Evolutionary conservation across 345 rosid genomes (phyloP), one percentile per base, ranked within the genome.

Genomic region (Citrus cavaleriei): DNA sequence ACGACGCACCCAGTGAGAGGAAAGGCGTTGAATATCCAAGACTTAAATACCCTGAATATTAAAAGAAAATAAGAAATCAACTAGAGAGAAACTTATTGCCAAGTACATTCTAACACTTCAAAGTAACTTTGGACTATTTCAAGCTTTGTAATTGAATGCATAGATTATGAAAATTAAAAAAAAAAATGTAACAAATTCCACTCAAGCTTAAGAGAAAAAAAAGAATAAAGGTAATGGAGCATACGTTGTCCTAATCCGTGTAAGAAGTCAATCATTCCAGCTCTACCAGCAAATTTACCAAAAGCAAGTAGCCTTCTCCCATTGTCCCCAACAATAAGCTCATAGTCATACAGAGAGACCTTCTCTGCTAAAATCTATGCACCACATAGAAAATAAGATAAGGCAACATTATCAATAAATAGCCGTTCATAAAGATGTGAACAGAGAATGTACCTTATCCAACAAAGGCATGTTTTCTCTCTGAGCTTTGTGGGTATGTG

Each of bases 241-340:
- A 66, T 91, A 95, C 98, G 77, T 84, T 87, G 91, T 86, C 99
- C 99, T 28, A 95, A 78, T 55, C 96, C 98, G 14, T 76, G 85
- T 78, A 95, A 88, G 83, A 92, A 92, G 78, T 95, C 99, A 75
- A 95, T 81, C 10, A 92, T 84, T 60, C 97, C 97, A 30, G 99
- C 99, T 93, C 93, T 90, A 65, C 99, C 98, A 78, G 98, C 99
- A 83, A 77, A 95, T 85, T 80, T 91, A 68, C 98, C 99, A 81
- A 95, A 95, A 10, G 99, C 97, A 69, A 95, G 86, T 67, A 92
- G 75, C 76, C 84, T 84, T 32, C 68, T 35, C 38, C 98, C 98
- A 19, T 87, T 88, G 64, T 91, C 96, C 25, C 91, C 90, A 61
- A 85, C 94, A 5, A 95, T 90, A 24, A 92, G 95, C 90, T 93